These are phyloP conservation scores for bread wheat (Triticum aestivum) DNA, from an alignment of 176 grass and related monocot species.

Conservation along the genomic window IWGSC_CS_RefSeq_v2.1 NC_057812.1:231397486-231397985, in stretches of 20 bases:
- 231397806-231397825: not conserved
- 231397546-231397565: slow-evolving; percentile 90
- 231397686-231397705: slow-evolving; percentile 55
- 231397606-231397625: slow-evolving; percentile 44
- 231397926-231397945: slow-evolving; percentile 70
- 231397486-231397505: not conserved
- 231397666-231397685: slow-evolving; percentile 35
- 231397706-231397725: slow-evolving; percentile 46
- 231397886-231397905: slow-evolving; percentile 26
- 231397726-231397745: slow-evolving; percentile 60
- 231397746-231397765: slow-evolving; percentile 82
- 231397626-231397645: slow-evolving; percentile 63
- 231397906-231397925: slow-evolving; percentile 87
- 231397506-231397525: not conserved
- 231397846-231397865: not conserved
- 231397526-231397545: not conserved
- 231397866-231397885: not conserved
- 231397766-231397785: slow-evolving; percentile 82
- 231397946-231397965: slow-evolving; percentile 62
- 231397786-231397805: slow-evolving; percentile 60
- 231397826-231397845: not conserved
- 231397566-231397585: slow-evolving; percentile 70
- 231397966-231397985: not conserved
- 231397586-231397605: slow-evolving; percentile 71
- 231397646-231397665: slow-evolving; percentile 56